Base-by-base conservation (phyloP, 176 grass and related monocot genomes). In the Triticum dicoccoides region DNA sequence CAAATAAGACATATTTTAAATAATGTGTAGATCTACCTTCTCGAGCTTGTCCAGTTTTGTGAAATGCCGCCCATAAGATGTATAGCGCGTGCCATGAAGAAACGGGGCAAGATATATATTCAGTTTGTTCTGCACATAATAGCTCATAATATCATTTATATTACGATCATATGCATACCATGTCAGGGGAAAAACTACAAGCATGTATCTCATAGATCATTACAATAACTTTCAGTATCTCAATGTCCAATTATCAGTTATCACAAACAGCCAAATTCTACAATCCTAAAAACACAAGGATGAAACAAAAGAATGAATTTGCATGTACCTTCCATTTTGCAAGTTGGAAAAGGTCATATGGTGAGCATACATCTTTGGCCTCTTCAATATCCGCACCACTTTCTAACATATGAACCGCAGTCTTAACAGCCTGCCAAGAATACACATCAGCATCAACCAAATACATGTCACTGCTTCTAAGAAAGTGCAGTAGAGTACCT, bases 11-110 rank as follows among this genome's bases (percentile, higher is more conserved):
- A 72, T 68, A 30, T 71, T 79, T 78, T 9, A 64, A 77, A 75
- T 23, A 54, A 65, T 73, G 6, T 74, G 44, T n/a, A 68, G 14
- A 82, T 56, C 23, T 79, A 90, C 93, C 86, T 82, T 64, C 68
- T 85, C 77, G 15, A 95, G 93, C 78, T 90, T 95, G 39, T 90
- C 61, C 69, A 89, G 23, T 86, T 95, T 92, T 12, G 93, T 95
- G 65, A 95, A 95, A 82, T 95, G 90, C 18, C 93, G 93, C 25
- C 93, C 93, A 90, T 86, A 95, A 58, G 93, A 90, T 85, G 93
- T 95, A 52, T 95, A 95, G 32, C 90, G 93, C 83, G 88, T 89
- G 49, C 93, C 90, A 95, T 92, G 88, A 78, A 95, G 44, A 88
- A 95, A 95, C 1, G 93, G 93, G 38, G 93, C 90, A 65, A 95